phyloP scores from a whole-genome alignment of 139 green algal genomes.

The Micromonas pusilla region DNA sequence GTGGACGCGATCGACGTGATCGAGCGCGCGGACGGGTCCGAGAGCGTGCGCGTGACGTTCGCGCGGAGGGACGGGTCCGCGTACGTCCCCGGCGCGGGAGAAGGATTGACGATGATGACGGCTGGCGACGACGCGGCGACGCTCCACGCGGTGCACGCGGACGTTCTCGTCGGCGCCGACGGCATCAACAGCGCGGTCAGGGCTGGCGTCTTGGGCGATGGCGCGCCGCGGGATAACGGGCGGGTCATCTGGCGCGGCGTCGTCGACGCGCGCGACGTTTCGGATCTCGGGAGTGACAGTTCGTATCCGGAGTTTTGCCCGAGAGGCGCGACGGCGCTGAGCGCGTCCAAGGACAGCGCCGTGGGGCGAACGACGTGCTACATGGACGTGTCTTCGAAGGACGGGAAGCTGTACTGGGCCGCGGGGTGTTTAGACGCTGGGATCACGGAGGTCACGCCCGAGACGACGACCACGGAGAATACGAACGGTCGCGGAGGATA shows the following conservation, averaged over 20 bases:
- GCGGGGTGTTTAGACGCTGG: background rate
- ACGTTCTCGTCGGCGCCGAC: conserved; percentile 4
- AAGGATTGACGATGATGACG: too few relatives aligned
- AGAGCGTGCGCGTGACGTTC: background rate
- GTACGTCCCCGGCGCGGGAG: too few relatives aligned
- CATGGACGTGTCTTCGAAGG: background rate
- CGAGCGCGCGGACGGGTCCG: background rate
- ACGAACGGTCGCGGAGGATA: too few relatives aligned
- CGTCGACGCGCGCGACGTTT: background rate
- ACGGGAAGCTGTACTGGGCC: conserved; percentile 5
- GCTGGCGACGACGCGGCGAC: too few relatives aligned
- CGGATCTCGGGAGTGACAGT: background rate
- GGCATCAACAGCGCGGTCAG: background rate
- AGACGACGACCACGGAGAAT: background rate
- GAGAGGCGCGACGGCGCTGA: background rate
- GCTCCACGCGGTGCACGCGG: background rate
- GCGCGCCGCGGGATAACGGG: background rate
- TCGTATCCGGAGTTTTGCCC: background rate
- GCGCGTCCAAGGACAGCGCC: background rate
- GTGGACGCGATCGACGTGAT: background rate
- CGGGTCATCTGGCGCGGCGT: conserved; percentile 9
- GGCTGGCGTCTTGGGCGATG: background rate
- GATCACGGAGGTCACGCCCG: background rate
- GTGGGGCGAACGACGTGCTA: background rate
- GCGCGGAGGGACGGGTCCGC: background rate